Evolutionary conservation across 2,329 filamentous ascomycete genomes (phyloP), one percentile per base, ranked within the genome.

Genomic region (Arthrobotrys entomopaga): DNA sequence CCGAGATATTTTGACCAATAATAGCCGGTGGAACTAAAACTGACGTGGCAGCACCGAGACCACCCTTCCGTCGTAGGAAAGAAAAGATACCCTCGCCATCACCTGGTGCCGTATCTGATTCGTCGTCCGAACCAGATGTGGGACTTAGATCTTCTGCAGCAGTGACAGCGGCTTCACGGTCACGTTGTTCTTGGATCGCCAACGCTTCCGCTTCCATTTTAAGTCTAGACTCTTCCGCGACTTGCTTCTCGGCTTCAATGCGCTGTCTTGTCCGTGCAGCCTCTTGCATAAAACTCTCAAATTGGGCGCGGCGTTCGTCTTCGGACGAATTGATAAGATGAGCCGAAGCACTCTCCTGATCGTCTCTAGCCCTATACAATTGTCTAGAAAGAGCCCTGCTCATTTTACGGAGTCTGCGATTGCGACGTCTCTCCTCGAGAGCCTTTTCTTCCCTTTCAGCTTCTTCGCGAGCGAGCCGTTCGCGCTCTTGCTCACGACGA

Each of bases 31-130:
- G 59, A 24, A 56, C 61, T 60, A 70, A 40, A 53, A 69, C 71
- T 75, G 65, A 69, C 71, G 71, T 75, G 71, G 71, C 71, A 75
- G 50, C 65, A 56, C 58, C 65, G 10, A 65, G 46, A 43, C 38
- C 48, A 42, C 61, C 56, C 48, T 53, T 70, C 40, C 71, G 71
- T 40, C 52, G 20, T 29, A 75, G 54, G 71, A 67, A 75, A 42
- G 56, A 56, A 60, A 69, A 52, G 20, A 74, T 64, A 40, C 64
- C 71, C 22, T 75, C 71, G 10, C 58, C 71, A 16, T 75, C 65
- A 46, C 43, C 60, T 3, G 71, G 64, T 38, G 60, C 69, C 20
- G 61, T 54, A 34, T 34, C 29, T 63, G 69, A 73, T 75, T 75
- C 65, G 71, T 61, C 20, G 20, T 65, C 71, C 19, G 61, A 67